Percentiles rank a stretch among this genome's conserved stretches.
These are phyloP conservation scores for Neurospora intermedia DNA, from an alignment of 495 filamentous ascomycete species.

Conservation along the genomic window DNA sequence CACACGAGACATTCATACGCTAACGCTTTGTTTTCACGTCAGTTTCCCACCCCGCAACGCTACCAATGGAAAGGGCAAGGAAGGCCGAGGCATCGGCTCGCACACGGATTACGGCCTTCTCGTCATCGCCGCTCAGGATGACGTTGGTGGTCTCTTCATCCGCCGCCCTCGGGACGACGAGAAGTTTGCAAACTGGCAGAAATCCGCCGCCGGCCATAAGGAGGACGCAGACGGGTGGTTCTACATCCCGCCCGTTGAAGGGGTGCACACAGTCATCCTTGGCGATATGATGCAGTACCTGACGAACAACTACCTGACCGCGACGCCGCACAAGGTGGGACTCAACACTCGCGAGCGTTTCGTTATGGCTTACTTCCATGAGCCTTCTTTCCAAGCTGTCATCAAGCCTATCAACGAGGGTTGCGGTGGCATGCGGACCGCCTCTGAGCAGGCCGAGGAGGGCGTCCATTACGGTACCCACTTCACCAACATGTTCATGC, in stretches of 20 bases:
- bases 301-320: constrained; percentile 27
- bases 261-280: constrained; percentile 33
- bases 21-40: neutral
- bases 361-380: constrained; percentile 36
- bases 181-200: constrained; percentile 33
- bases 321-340: constrained; percentile 37
- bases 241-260: constrained; percentile 29
- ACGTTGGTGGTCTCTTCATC: constrained; percentile 35
- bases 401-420: constrained; percentile 23
- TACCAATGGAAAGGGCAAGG: constrained; percentile 35
- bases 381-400: constrained; percentile 35
- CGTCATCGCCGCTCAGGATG: constrained; percentile 34
- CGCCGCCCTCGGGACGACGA: constrained; percentile 26
- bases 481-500: constrained; percentile 40
- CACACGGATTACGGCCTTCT: constrained; percentile 38
- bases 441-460: constrained; percentile 4
- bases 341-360: constrained; percentile 34
- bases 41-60: constrained; percentile 29
- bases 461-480: constrained; percentile 38
- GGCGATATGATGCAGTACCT: constrained; percentile 40
- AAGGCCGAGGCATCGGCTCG: constrained; percentile 34
- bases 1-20: neutral
- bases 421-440: constrained; percentile 8
- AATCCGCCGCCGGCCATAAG: constrained; percentile 29
- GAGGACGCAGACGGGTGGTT: constrained; percentile 34